Evolutionary conservation across 257 asterid species (phyloP).

Genomic region (Haberlea rhodopensis): DNA sequence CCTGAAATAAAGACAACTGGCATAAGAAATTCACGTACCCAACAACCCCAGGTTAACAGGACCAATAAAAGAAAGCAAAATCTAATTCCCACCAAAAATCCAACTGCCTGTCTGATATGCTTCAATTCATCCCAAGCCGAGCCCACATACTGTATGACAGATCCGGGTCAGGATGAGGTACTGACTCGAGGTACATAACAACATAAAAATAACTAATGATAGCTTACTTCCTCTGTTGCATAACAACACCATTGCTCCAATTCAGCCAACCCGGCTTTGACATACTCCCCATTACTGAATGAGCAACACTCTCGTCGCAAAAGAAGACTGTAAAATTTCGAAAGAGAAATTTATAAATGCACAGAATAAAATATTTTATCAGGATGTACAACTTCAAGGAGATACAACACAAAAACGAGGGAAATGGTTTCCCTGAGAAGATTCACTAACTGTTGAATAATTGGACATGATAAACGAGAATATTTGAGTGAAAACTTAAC

Average conservation of each 20-base stretch:
- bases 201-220: constrained; percentile 18
- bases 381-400: not conserved
- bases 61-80: constrained; percentile 18
- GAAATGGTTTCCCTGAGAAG: not conserved
- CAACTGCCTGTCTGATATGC: constrained; percentile 99
- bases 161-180: constrained; percentile 24
- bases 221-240: constrained; percentile 92
- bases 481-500: constrained; percentile 52
- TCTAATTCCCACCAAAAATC: constrained; percentile 67
- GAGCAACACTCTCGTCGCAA: constrained; percentile 98
- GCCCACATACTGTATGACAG: constrained; percentile 78
- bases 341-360: constrained; percentile 12
- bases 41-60: constrained; percentile 9
- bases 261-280: constrained; percentile 90
- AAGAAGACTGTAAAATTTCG: constrained; percentile 67
- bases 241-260: constrained; percentile 92
- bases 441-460: constrained; percentile 44
- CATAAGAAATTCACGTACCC: constrained; percentile 16
- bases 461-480: constrained; percentile 59
- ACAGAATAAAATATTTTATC: constrained; percentile 7
- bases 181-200: constrained; percentile 22
- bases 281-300: constrained; percentile 95
- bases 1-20: constrained; percentile 45
- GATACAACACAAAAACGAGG: not conserved
- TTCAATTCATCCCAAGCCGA: constrained; percentile 96